Conservation (phyloP, 208 protist species). For the Strigomonas culicis region DNA sequence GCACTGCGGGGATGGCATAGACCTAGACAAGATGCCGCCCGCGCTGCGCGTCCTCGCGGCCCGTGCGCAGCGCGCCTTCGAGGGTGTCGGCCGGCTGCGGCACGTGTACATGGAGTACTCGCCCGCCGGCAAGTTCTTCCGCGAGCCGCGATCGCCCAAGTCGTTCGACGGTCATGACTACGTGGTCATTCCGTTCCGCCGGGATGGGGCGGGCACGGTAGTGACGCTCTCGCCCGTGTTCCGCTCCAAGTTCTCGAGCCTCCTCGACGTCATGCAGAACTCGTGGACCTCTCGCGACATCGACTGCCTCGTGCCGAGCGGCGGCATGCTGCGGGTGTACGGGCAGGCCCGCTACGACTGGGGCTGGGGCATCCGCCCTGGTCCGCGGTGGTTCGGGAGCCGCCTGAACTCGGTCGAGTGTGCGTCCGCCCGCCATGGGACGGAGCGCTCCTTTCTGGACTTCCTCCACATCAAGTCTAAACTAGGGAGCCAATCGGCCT, state of each 20-base stretch:
- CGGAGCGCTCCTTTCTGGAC: no score
- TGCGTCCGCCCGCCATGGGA: background rate
- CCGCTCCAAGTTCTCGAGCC: constrained; percentile 46
- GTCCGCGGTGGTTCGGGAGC: constrained; percentile 63
- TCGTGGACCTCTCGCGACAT: constrained; percentile 85
- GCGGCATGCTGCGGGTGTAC: constrained; percentile 73
- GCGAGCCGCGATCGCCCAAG: constrained; percentile 49
- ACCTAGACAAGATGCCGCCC: constrained; percentile 52
- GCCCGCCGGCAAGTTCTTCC: constrained; percentile 64
- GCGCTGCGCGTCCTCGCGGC: constrained; percentile 60
- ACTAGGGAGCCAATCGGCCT: no score
- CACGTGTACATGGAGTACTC: constrained; percentile 89
- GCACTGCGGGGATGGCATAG: constrained; percentile 70
- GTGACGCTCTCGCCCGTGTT: constrained; percentile 71
- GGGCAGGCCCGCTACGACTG: constrained; percentile 76
- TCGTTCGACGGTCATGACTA: constrained; percentile 86
- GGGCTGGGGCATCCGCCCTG: constrained; percentile 77
- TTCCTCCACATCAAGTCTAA: no score
- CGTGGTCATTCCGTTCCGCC: constrained; percentile 76
- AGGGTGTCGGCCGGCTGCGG: constrained; percentile 58
- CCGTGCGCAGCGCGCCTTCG: constrained; percentile 35
- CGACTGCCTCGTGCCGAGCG: constrained; percentile 53
- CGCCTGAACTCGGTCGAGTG: constrained; percentile 25
- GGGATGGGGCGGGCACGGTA: constrained; percentile 50
- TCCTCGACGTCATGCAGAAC: constrained; percentile 49